phyloP scores from a whole-genome alignment of 108 stramenopile genomes.

The Fistulifera solaris region DNA sequence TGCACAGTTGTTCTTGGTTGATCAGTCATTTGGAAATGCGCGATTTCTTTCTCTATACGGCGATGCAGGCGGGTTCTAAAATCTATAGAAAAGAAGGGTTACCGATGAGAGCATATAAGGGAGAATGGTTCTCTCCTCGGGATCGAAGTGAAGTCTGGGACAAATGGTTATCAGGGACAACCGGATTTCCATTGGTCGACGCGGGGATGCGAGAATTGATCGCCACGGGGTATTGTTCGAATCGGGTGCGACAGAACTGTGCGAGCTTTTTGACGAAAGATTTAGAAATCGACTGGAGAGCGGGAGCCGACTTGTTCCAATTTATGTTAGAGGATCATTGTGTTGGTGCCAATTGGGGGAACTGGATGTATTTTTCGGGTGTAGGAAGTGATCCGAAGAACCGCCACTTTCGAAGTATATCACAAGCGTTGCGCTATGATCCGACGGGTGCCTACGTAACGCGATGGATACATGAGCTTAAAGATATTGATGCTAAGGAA shows the following conservation, averaged over 20 bases:
- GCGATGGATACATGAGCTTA: constrained; percentile 66
- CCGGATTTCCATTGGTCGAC: constrained; percentile 83
- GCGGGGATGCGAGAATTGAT: constrained; percentile 85
- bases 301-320: constrained; percentile 84
- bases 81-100: constrained; percentile 26
- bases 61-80: constrained; percentile 24
- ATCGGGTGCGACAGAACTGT: constrained; percentile 88
- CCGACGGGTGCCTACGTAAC: constrained; percentile 62
- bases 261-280: constrained; percentile 84
- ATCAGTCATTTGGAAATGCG: constrained; percentile 61
- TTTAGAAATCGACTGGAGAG: constrained; percentile 79
- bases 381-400: constrained; percentile 71
- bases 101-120: constrained; percentile 10
- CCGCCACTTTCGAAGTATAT: constrained; percentile 64
- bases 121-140: constrained; percentile 1
- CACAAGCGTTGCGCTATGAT: constrained; percentile 74
- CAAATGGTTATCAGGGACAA: constrained; percentile 59
- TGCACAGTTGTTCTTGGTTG: constrained; percentile 37
- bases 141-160: constrained; percentile 12
- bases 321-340: constrained; percentile 80
- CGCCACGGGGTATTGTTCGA: constrained; percentile 83
- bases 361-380: constrained; percentile 85
- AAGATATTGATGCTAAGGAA: constrained; percentile 19
- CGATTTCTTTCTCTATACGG: constrained; percentile 57
- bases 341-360: constrained; percentile 81